These are phyloP conservation scores for Pancytospora philotis DNA, from an alignment of 371 early-diverging fungal species.

Conservation along the genomic window DNA sequence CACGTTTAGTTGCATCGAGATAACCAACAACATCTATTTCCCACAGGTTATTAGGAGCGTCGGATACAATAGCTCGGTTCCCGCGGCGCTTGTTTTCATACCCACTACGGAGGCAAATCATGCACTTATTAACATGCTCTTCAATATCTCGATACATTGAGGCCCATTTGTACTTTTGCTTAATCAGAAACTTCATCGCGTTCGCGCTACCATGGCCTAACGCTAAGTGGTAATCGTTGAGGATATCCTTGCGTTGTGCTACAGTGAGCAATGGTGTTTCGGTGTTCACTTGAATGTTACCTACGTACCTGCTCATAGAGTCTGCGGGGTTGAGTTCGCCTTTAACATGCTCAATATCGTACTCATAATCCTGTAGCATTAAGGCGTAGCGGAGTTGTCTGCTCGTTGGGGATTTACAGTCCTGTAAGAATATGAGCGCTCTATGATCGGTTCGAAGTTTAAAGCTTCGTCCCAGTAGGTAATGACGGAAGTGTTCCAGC, in stretches of 20 bases:
- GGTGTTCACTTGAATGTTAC: too few relatives aligned
- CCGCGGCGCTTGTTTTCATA: not conserved
- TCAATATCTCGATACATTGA: constrained; percentile 24
- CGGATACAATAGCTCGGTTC: not conserved
- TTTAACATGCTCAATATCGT: constrained; percentile 12
- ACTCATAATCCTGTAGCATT: constrained; percentile 25
- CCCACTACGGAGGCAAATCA: constrained; percentile 5
- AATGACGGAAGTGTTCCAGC: constrained; percentile 14
- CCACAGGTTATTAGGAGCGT: not conserved
- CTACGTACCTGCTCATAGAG: constrained; percentile 22
- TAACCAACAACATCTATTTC: constrained; percentile 7
- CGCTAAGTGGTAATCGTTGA: not conserved
- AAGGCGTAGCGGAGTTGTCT: not conserved
- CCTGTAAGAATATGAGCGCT: constrained; percentile 16
- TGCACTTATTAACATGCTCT: constrained; percentile 6
- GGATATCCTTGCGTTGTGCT: constrained; percentile 6
- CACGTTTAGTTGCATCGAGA: not conserved
- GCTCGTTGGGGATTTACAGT: not conserved
- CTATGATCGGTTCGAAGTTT: constrained; percentile 24
- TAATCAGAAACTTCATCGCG: constrained; percentile 22
- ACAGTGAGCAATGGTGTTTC: not conserved
- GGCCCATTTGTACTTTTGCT: constrained; percentile 8
- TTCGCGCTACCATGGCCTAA: constrained; percentile 17
- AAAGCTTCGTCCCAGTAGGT: constrained; percentile 13
- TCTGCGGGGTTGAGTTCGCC: constrained; percentile 11